A percentile compares a stretch with the other conserved stretches of the same genome.
Conservation (phyloP, 441 rosid species). For the Gossypium gossypioides region DNA sequence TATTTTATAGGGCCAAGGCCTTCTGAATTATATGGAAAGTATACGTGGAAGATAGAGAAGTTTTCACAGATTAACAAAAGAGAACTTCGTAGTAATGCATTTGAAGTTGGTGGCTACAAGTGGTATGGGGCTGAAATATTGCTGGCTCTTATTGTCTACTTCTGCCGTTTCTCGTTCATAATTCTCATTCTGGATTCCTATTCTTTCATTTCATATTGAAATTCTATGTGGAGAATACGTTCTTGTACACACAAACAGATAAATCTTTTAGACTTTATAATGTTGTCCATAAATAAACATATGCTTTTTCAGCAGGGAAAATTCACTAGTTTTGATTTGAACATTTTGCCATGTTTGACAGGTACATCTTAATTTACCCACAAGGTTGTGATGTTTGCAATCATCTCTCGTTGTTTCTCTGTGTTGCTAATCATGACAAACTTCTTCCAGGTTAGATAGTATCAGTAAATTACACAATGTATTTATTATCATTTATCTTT, state of each 20-base stretch:
- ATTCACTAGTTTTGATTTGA: constrained; percentile 6
- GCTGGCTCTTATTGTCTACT: constrained; percentile 7
- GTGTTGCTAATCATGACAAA: constrained; percentile 90
- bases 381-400: constrained; percentile 96
- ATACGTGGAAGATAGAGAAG: constrained; percentile 84
- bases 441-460: constrained; percentile 80
- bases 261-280: neutral
- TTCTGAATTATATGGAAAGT: constrained; percentile 61
- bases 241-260: neutral
- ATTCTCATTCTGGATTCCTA: neutral
- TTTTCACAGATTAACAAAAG: constrained; percentile 76
- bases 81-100: constrained; percentile 63
- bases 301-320: neutral
- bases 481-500: neutral
- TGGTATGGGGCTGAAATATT: constrained; percentile 42
- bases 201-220: neutral
- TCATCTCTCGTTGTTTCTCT: constrained; percentile 93
- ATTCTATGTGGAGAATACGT: neutral
- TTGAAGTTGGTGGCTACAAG: constrained; percentile 87
- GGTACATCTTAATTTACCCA: constrained; percentile 96
- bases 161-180: neutral
- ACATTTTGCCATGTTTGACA: constrained; percentile 24
- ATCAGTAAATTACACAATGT: neutral
- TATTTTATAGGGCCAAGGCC: constrained; percentile 56
- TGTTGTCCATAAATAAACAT: neutral